Conservation (phyloP, 2,329 filamentous ascomycete genomes). For the Sarocladium brachiariae region DNA sequence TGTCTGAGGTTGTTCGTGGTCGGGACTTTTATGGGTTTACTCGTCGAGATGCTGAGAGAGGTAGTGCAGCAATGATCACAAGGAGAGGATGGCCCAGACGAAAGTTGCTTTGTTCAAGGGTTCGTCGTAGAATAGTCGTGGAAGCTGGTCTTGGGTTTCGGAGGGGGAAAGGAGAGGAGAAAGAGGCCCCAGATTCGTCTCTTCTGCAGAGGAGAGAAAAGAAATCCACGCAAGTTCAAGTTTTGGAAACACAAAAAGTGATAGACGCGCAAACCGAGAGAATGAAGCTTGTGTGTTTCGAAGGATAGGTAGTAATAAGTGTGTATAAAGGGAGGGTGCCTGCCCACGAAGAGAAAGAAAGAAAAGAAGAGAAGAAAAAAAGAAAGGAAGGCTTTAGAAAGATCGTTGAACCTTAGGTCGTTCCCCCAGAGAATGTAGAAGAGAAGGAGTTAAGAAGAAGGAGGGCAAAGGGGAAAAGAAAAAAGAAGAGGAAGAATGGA, state of each 20-base stretch:
- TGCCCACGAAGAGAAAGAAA: slow-evolving; percentile 5
- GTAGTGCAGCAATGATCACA: too few species aligned
- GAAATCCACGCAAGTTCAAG: not conserved
- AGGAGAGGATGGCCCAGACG: too few species aligned
- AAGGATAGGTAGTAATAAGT: not conserved
- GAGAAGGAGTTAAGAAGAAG: not conserved
- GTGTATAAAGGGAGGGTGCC: not conserved
- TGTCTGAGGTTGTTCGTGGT: slow-evolving; percentile 10
- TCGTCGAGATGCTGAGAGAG: not conserved
- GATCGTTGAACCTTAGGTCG: not conserved
- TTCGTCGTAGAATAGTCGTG: not conserved
- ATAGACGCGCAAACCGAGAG: not conserved
- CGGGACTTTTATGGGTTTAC: too few species aligned
- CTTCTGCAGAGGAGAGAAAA: not conserved
- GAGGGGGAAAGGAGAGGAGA: not conserved
- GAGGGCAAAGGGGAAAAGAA: not conserved
- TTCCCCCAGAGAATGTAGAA: not conserved
- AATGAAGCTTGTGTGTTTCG: not conserved
- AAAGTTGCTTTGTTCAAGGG: too few species aligned
- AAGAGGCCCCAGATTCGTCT: not conserved
- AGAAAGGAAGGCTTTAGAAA: not conserved
- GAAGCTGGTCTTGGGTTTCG: not conserved
- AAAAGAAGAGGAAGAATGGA: not conserved
- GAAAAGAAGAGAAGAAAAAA: not conserved
- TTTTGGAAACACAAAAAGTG: too few species aligned